Percentiles rank a stretch among this genome's conserved stretches.
Evolutionary conservation across 768 basidiomycete species (phyloP).

Genomic region (Amanita molliuscula): DNA sequence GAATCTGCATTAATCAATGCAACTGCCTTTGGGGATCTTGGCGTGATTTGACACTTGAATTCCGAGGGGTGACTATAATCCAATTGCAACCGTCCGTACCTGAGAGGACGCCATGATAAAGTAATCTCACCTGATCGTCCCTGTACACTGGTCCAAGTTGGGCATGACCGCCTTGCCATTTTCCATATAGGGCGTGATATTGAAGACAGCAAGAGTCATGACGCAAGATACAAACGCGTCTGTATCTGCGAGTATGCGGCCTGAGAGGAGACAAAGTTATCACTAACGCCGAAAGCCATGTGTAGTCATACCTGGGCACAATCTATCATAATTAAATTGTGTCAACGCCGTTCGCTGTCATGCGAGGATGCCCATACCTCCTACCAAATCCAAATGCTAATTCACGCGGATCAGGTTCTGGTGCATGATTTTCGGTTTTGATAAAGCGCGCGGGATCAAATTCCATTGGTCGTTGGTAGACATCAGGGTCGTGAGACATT

Average conservation of each 20-base stretch:
- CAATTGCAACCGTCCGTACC: not conserved
- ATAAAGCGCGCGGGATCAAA: conserved; percentile 42
- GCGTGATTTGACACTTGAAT: conserved; percentile 18
- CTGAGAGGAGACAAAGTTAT: not conserved
- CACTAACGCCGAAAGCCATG: not conserved
- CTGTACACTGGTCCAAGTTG: conserved; percentile 29
- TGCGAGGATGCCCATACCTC: conserved; percentile 17
- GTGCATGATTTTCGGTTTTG: conserved; percentile 20
- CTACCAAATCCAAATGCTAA: conserved; percentile 47
- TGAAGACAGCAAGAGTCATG: conserved; percentile 31
- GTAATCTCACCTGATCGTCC: conserved; percentile 31
- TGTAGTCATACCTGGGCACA: conserved; percentile 21
- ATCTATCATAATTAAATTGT: conserved; percentile 13
- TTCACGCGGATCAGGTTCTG: conserved; percentile 32
- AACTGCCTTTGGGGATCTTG: conserved; percentile 14
- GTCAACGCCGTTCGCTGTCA: not conserved
- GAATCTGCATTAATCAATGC: conserved; percentile 10
- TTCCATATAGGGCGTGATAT: conserved; percentile 22
- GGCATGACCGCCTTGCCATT: conserved; percentile 21
- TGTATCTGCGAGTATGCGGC: conserved; percentile 25
- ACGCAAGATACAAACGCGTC: conserved; percentile 31
- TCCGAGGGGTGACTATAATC: conserved; percentile 14
- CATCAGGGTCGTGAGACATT: conserved; percentile 30
- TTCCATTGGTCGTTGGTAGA: conserved; percentile 30
- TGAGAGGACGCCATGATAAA: not conserved